phyloP scores from a whole-genome alignment of 2,329 filamentous ascomycete species.

The Incumbomyces lentus region DNA sequence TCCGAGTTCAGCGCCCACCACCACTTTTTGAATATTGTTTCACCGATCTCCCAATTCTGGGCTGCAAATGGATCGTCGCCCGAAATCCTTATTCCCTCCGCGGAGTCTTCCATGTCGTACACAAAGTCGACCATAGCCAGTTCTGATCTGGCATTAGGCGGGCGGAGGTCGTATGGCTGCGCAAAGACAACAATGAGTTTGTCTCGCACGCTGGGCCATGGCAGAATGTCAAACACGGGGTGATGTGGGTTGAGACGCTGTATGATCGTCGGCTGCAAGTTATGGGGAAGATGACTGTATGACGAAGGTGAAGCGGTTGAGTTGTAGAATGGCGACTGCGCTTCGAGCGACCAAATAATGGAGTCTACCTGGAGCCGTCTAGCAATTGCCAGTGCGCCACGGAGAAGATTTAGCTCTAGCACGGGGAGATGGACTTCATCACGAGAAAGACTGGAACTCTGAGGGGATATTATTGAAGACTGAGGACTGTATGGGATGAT shows the following conservation, averaged over 20 bases:
- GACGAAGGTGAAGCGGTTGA: slow-evolving; percentile 16
- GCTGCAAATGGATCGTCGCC: slow-evolving; percentile 41
- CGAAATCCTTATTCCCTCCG: slow-evolving; percentile 44
- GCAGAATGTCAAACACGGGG: slow-evolving; percentile 47
- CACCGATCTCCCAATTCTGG: slow-evolving; percentile 47
- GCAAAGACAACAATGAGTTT: slow-evolving; percentile 43
- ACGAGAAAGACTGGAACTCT: slow-evolving; percentile 14
- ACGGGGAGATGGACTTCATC: slow-evolving; percentile 42
- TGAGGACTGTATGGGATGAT: too few relatives aligned
- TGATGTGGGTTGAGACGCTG: slow-evolving; percentile 46
- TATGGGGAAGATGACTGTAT: slow-evolving; percentile 32
- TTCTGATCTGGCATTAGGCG: slow-evolving; percentile 36
- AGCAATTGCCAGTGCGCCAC: slow-evolving; percentile 39
- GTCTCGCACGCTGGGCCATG: slow-evolving; percentile 47
- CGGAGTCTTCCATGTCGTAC: slow-evolving; percentile 47
- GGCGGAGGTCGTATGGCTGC: slow-evolving; percentile 40
- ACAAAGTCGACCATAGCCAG: slow-evolving; percentile 43
- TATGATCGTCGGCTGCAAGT: slow-evolving; percentile 42
- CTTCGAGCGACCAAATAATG: slow-evolving; percentile 38
- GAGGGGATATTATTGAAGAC: too few relatives aligned
- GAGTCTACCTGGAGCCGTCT: slow-evolving; percentile 33
- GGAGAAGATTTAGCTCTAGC: slow-evolving; percentile 40
- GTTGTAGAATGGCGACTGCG: slow-evolving; percentile 37
- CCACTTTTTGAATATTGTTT: slow-evolving; percentile 49
- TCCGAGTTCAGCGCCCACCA: slow-evolving; percentile 50